A percentile compares a stretch with the other conserved stretches of the same genome.
These are phyloP conservation scores for Mycena filopes DNA, from an alignment of 768 basidiomycete genomes.

Conservation along the genomic window DNA sequence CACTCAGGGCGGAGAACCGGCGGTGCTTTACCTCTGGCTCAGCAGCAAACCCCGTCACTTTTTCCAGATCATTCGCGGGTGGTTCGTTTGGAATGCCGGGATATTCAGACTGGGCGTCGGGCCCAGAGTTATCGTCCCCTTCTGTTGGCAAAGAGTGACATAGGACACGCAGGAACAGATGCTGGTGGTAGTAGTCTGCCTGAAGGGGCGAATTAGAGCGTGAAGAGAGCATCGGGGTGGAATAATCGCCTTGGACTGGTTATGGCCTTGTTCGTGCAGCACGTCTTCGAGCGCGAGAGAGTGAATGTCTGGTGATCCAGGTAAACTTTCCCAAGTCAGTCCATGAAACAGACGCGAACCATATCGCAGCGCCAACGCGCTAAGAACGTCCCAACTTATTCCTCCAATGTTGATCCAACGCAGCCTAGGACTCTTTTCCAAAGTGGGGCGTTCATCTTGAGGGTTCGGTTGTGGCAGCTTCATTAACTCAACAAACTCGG, in stretches of 20 bases:
- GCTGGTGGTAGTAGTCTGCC: constrained; percentile 34
- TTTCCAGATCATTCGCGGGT: constrained; percentile 2
- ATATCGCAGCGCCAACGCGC: constrained; percentile 22
- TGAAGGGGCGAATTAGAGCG: too few relatives aligned
- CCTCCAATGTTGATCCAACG: constrained; percentile 32
- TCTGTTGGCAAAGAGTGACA: constrained; percentile 29
- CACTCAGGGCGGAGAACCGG: constrained; percentile 14
- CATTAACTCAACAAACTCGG: constrained; percentile 22
- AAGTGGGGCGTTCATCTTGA: neutral
- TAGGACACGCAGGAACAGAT: constrained; percentile 26
- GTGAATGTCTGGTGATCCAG: constrained; percentile 51
- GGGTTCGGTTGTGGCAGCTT: neutral
- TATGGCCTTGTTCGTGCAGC: constrained; percentile 44
- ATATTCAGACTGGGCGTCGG: constrained; percentile 6
- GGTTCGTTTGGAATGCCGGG: neutral
- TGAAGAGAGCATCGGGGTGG: too few relatives aligned
- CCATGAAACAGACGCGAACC: constrained; percentile 2
- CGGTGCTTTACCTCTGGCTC: neutral
- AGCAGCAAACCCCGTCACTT: neutral
- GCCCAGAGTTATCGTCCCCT: constrained; percentile 4
- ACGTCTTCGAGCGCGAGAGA: constrained; percentile 62
- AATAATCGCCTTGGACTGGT: constrained; percentile 30
- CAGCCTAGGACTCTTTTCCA: neutral
- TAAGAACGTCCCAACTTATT: constrained; percentile 28
- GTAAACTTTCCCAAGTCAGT: neutral